Evolutionary conservation across 2,329 filamentous ascomycete species (phyloP), one percentile per base, ranked within the genome.

Genomic region (Trichoderma harzianum): DNA sequence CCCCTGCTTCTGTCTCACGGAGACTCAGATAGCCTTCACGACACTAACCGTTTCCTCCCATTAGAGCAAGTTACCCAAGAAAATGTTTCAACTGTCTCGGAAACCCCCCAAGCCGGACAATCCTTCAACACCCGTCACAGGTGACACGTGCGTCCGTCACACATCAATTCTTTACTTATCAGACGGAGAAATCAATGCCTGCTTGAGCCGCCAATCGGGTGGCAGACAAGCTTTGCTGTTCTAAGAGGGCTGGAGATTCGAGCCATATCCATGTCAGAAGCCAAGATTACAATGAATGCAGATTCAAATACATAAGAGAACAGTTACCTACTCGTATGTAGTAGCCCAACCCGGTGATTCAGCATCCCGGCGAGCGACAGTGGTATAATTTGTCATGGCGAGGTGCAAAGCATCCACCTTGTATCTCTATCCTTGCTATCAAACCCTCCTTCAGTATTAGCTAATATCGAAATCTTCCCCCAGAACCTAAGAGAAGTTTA

Each of bases 71-170:
- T 60, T 60, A 26, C 65, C 43, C 65, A 47, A 36, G 21, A 61
- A 61, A 69, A 69, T 69, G 67, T 69, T 69, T 69, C 57, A 62
- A 69, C 28, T 67, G 64, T 53, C 67, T 69, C 67, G 67, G 67
- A 32, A 69, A 34, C 53, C 39, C 39, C 36, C 47, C 43, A 57
- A 69, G 57, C 67, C 67, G 67, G 39, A 18, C 39, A 21, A 51
- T 53, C 67, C 21, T 34, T 62, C 39, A 53, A 12, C 16, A 51
- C 28, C 67, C 28, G 32, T 69, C 57, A 51, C 55, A 60, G 55
- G 26, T 43, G 26, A 58, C 65, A 60, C 55, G 55, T 47, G 53
- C 36, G 18, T 26, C 34, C 12, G 28, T 69, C 65, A 51, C 51
- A 55, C 26, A 6, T 66, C 28, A 7, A 1, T 10, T n/a, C 39